Evolutionary conservation across 2,329 filamentous ascomycete genomes (phyloP), one percentile per base, ranked within the genome.

Genomic region (Pseudogymnoascus sp.): DNA sequence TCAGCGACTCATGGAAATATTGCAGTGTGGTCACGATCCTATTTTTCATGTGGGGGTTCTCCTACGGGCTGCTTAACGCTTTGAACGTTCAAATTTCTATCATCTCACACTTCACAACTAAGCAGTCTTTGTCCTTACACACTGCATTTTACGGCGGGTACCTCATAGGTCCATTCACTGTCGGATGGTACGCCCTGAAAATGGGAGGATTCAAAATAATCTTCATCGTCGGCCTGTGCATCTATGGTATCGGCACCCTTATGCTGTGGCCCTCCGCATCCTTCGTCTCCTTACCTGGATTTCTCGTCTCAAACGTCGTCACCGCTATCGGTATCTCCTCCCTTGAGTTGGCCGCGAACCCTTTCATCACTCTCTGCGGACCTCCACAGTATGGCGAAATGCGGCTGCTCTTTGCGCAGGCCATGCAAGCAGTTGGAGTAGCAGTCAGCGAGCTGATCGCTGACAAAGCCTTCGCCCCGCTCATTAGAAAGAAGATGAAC

Each of bases 41-140:
- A 0, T 96, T 96, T 75, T 86, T 96, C 66, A 78, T 96, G 2
- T 96, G 91, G 92, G 92, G 92, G 0, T 88, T 96, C 63, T 92
- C 91, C 0, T 96, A 96, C 68, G 92, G 92, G 0, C 81, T 96
- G 1, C 79, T 96, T 5, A 91, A 94, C 69, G 88, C 87, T 0
- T 81, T 97, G 29, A 96, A 96, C 71, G 81, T 81, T 17, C 84
- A 85, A 25, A 86, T 91, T 60, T 84, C 87, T 36, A 71, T 74
- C 10, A 81, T 91, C 5, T 81, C 85, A 13, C 69, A 81, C 21
- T 87, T 89, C 2, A 63, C 70, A 79, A 82, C 79, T 0, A 73
- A 79, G 0, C 81, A 91, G 72, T 86, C 82, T 0, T 76, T 91
- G 2, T 86, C 86, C 1, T 80, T 91, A 39, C 88, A 87, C 21